A percentile compares a stretch with the other conserved stretches of the same genome.
These are phyloP conservation scores for Zymoseptoria passerinii DNA, from an alignment of 2,329 filamentous ascomycete species.

Conservation along the genomic window DNA sequence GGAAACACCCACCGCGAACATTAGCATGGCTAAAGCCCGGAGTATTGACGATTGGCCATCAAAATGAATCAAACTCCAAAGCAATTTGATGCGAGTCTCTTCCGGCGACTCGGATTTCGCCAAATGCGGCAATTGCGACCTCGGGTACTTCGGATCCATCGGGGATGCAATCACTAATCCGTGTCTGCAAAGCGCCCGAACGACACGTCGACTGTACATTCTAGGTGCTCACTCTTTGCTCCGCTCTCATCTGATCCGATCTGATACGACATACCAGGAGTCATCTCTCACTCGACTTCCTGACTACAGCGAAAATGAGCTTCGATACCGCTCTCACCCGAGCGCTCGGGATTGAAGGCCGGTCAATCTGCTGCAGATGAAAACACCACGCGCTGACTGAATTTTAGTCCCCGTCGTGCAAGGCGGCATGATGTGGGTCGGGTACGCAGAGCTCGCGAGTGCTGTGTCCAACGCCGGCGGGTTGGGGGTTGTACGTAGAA, in stretches of 20 bases:
- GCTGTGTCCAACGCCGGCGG: conserved; percentile 71
- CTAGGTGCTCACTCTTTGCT: no score
- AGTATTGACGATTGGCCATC: neutral
- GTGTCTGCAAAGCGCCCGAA: neutral
- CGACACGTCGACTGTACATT: no score
- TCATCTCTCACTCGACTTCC: no score
- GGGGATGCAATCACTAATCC: neutral
- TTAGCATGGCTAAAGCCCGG: no score
- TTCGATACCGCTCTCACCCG: conserved; percentile 56
- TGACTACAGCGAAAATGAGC: conserved; percentile 37
- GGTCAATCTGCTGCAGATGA: conserved; percentile 27
- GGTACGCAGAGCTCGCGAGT: conserved; percentile 65
- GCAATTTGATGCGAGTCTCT: neutral
- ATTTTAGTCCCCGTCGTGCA: conserved; percentile 65
- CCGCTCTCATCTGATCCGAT: no score
- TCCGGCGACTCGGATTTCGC: neutral
- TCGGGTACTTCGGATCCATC: neutral
- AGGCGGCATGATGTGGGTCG: conserved; percentile 78
- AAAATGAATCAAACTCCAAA: no score
- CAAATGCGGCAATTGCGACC: neutral
- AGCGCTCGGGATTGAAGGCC: conserved; percentile 47
- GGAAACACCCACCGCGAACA: neutral
- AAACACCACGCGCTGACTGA: conserved; percentile 1
- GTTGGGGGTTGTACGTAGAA: conserved; percentile 51
- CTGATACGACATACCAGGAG: no score